Percentiles rank a stretch among this genome's conserved stretches.
These are phyloP conservation scores for Cryptosporidium sp. DNA, from an alignment of 169 alveolate species.

Conservation along the genomic window DNA sequence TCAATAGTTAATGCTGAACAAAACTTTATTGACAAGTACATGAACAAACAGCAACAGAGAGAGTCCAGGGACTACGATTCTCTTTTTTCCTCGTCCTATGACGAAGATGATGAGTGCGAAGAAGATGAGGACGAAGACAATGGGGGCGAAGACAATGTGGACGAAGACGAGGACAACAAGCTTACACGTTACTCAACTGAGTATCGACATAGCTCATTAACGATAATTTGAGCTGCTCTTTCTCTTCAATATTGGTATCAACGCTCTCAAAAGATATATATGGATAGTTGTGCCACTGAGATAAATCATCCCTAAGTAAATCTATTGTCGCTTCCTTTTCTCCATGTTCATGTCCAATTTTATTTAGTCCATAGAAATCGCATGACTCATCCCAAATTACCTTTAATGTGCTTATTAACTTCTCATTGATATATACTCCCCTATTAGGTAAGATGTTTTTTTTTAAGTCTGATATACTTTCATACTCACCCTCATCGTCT, in stretches of 20 bases:
- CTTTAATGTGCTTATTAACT: conserved; percentile 13
- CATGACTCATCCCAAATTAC: conserved; percentile 67
- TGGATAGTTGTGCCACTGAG: conserved; percentile 73
- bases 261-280: conserved; percentile 54
- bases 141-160: not conserved
- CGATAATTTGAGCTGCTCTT: conserved; percentile 37
- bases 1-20: conserved; percentile 76
- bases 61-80: conserved; percentile 29
- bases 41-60: conserved; percentile 7
- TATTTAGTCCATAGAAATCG: conserved; percentile 21
- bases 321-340: not conserved
- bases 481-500: not conserved
- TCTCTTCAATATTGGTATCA: conserved; percentile 29
- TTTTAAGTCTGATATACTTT: not conserved
- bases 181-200: conserved; percentile 41
- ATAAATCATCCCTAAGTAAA: conserved; percentile 26
- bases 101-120: conserved; percentile 5
- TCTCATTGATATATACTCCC: conserved; percentile 26
- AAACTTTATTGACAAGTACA: conserved; percentile 12
- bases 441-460: conserved; percentile 21
- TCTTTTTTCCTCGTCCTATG: conserved; percentile 8
- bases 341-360: not conserved
- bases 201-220: conserved; percentile 64
- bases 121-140: conserved; percentile 25
- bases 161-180: not conserved